A percentile compares a stretch with the other conserved stretches of the same genome.
phyloP scores from a whole-genome alignment of 805 yeast genomes.

The Ogataea pilisensis region DNA sequence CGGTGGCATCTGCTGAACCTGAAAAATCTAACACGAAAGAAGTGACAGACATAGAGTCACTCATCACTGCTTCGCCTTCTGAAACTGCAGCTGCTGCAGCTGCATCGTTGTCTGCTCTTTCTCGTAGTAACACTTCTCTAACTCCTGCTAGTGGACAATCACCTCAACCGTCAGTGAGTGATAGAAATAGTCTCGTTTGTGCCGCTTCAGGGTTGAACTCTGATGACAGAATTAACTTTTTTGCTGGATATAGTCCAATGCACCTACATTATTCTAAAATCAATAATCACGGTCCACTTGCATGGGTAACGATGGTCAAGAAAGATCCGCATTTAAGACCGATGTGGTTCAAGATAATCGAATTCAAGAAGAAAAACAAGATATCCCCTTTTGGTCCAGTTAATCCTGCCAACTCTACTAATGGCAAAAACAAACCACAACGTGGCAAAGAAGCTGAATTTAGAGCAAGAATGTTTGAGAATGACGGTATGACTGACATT shows the following conservation, averaged over 20 bases:
- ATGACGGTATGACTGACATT: constrained; percentile 37
- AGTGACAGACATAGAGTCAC: neutral
- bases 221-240: constrained; percentile 38
- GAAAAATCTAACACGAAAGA: neutral
- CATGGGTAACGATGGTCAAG: constrained; percentile 44
- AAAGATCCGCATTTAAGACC: constrained; percentile 40
- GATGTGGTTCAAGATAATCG: constrained; percentile 30
- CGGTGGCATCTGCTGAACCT: neutral
- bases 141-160: neutral
- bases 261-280: constrained; percentile 37
- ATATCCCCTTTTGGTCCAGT: constrained; percentile 3
- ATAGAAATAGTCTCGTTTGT: neutral
- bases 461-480: constrained; percentile 30
- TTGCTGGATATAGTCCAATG: constrained; percentile 40
- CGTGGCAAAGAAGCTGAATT: constrained; percentile 22
- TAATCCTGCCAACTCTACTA: no score
- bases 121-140: neutral
- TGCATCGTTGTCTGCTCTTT: neutral
- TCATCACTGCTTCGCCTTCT: neutral
- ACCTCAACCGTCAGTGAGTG: neutral
- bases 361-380: constrained; percentile 18
- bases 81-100: neutral
- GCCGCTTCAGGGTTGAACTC: constrained; percentile 18
- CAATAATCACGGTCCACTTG: constrained; percentile 48
- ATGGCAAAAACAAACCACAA: neutral